A percentile compares a stretch with the other conserved stretches of the same genome.
These are phyloP conservation scores for Dovyalis caffra DNA, from an alignment of 345 rosid genomes.

Conservation along the genomic window DNA sequence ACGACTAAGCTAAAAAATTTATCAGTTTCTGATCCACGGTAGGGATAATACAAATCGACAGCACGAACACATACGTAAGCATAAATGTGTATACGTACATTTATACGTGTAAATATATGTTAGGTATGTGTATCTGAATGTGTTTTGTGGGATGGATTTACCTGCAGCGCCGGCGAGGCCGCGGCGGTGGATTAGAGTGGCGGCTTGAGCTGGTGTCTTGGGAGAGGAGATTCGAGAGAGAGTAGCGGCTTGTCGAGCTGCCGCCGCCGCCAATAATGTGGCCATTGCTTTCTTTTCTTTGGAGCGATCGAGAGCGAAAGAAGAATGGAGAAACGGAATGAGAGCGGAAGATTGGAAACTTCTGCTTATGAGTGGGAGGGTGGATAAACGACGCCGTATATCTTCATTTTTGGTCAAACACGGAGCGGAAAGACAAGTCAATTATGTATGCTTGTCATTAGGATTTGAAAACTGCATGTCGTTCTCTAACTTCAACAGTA, in stretches of 20 bases:
- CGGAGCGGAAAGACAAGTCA: too few relatives aligned
- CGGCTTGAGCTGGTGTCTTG: constrained; percentile 24
- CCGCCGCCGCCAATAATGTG: constrained; percentile 42
- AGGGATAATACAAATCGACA: not conserved
- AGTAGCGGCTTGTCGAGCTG: constrained; percentile 45
- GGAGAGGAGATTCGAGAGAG: constrained; percentile 36
- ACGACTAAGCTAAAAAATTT: not conserved
- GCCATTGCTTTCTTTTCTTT: constrained; percentile 37
- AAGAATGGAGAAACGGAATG: not conserved
- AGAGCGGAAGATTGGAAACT: too few relatives aligned
- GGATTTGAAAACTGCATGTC: not conserved
- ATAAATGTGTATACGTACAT: not conserved
- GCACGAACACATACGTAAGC: not conserved
- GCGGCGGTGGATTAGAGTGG: constrained; percentile 59
- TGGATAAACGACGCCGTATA: not conserved
- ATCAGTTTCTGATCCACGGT: not conserved
- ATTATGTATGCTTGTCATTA: not conserved
- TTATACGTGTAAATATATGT: not conserved
- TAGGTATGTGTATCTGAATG: not conserved
- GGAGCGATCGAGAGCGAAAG: not conserved
- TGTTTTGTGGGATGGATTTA: constrained; percentile 18
- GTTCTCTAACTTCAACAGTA: too few relatives aligned
- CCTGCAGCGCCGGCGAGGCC: constrained; percentile 87
- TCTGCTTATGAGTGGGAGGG: not conserved
- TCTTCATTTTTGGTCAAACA: too few relatives aligned